Evolutionary conservation across 2,329 filamentous ascomycete species (phyloP).

Genomic region (Fusarium sp.): DNA sequence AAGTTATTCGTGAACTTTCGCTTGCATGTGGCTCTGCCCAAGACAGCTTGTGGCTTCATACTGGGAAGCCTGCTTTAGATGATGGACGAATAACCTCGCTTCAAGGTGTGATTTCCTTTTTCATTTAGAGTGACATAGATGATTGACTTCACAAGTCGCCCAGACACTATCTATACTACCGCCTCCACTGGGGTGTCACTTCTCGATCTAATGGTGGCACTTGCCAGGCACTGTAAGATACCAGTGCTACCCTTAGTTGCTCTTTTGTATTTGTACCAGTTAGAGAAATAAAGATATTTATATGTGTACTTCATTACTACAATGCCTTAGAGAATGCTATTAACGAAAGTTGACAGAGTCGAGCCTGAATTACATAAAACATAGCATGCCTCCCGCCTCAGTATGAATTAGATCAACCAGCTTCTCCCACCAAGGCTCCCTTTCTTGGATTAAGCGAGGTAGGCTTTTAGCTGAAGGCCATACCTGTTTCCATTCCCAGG

Average conservation of each 20-base stretch:
- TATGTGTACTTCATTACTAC: neutral
- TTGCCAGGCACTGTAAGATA: neutral
- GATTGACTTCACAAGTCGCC: neutral
- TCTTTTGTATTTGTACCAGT: neutral
- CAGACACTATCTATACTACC: neutral
- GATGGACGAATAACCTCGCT: neutral
- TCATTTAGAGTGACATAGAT: neutral
- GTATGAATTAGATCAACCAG: neutral
- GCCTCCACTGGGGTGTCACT: neutral
- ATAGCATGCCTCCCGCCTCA: neutral
- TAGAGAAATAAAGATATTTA: neutral
- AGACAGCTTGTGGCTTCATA: neutral
- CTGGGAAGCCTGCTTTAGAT: neutral
- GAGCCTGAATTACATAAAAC: neutral
- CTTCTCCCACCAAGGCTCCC: slow-evolving; percentile 4
- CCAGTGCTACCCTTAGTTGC: neutral
- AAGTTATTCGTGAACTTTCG: neutral
- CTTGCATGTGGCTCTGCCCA: neutral
- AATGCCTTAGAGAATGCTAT: neutral
- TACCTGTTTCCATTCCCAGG: neutral
- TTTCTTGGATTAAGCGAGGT: neutral
- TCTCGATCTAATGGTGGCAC: neutral
- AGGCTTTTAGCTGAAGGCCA: neutral
- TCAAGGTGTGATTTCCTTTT: neutral
- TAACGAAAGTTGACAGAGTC: neutral